phyloP scores from a whole-genome alignment of 768 basidiomycete species.

The Leccinum disarticulatum region DNA sequence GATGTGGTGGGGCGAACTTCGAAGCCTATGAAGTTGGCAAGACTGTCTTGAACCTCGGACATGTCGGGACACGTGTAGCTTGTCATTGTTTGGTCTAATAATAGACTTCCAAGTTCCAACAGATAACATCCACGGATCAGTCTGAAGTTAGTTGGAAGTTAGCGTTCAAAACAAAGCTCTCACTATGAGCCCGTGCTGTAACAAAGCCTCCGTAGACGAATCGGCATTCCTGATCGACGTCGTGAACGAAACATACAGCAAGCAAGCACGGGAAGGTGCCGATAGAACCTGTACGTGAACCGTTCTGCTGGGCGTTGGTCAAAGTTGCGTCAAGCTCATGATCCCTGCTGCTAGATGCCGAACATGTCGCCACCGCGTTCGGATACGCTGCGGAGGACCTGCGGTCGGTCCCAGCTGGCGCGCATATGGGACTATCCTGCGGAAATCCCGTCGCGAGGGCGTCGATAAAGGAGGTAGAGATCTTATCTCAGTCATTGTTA shows the following conservation, averaged over 20 bases:
- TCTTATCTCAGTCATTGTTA: background rate
- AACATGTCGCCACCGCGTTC: constrained; percentile 34
- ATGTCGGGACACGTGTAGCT: too few species aligned
- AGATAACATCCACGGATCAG: too few species aligned
- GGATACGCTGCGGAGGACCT: constrained; percentile 50
- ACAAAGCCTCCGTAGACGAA: background rate
- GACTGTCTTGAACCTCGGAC: too few species aligned
- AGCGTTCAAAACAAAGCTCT: background rate
- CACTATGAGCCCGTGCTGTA: background rate
- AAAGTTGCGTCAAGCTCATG: background rate
- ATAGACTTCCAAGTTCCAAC: too few species aligned
- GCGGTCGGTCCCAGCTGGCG: constrained; percentile 39
- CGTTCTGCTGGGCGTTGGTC: background rate
- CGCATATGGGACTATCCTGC: constrained; percentile 53
- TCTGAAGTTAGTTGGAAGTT: background rate
- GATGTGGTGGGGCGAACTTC: too few species aligned
- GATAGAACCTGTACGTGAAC: constrained; percentile 14
- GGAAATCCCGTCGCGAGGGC: constrained; percentile 53
- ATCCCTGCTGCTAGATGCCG: constrained; percentile 7
- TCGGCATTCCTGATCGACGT: background rate
- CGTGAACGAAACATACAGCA: constrained; percentile 18
- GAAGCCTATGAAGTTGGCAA: too few species aligned
- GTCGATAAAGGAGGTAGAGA: constrained; percentile 42
- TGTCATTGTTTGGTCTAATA: too few species aligned
- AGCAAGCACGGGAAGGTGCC: constrained; percentile 5